Percentiles rank a stretch among this genome's conserved stretches.
Evolutionary conservation across 2,329 filamentous ascomycete genomes (phyloP).

Genomic region (Arthroderma sp.): DNA sequence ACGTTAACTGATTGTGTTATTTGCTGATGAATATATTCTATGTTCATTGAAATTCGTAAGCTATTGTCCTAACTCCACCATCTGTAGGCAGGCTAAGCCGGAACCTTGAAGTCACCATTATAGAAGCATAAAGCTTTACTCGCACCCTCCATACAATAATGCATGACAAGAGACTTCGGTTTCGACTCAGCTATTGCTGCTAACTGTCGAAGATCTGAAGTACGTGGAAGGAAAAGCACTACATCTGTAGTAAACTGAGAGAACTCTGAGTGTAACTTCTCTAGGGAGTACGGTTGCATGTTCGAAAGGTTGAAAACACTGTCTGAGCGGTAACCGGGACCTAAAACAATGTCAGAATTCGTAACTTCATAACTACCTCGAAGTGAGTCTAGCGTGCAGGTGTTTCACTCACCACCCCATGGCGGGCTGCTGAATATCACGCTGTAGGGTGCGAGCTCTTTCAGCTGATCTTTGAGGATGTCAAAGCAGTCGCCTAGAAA

Average conservation of each 20-base stretch:
- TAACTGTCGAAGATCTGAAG: slow-evolving; percentile 68
- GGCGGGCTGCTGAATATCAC: slow-evolving; percentile 61
- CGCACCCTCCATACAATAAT: slow-evolving; percentile 83
- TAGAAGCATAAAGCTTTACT: slow-evolving; percentile 62
- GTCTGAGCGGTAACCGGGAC: slow-evolving; percentile 48
- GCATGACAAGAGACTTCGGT: slow-evolving; percentile 57
- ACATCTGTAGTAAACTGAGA: slow-evolving; percentile 38
- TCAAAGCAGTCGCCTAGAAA: slow-evolving; percentile 78
- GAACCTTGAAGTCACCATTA: slow-evolving; percentile 39
- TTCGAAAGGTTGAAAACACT: slow-evolving; percentile 67
- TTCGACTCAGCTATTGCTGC: slow-evolving; percentile 39
- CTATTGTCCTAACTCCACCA: too few species aligned
- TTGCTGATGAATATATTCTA: background rate
- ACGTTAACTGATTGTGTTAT: background rate
- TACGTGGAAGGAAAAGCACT: slow-evolving; percentile 74
- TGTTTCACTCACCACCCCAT: slow-evolving; percentile 49
- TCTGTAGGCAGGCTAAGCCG: background rate
- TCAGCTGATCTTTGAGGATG: slow-evolving; percentile 43
- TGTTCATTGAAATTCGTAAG: too few species aligned
- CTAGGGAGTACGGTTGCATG: slow-evolving; percentile 78
- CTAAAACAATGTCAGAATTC: slow-evolving; percentile 22
- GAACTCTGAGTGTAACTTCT: slow-evolving; percentile 50
- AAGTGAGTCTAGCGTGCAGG: background rate
- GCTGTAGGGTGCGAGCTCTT: slow-evolving; percentile 35
- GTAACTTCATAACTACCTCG: background rate